phyloP scores from a whole-genome alignment of 768 basidiomycete genomes.

The Lactarius evosmus region DNA sequence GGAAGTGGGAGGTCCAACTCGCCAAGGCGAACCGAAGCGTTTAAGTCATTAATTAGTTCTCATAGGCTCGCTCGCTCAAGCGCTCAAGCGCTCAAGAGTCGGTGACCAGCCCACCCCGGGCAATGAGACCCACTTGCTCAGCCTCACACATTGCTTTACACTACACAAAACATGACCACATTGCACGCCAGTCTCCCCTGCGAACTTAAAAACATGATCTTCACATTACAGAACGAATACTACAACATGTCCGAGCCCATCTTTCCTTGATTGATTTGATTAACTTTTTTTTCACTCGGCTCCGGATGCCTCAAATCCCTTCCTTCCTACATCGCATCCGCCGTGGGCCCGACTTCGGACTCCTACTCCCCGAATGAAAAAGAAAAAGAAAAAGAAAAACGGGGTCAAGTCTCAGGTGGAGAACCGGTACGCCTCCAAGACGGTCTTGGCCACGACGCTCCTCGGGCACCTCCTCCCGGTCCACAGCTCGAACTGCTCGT shows the following conservation, averaged over 20 bases:
- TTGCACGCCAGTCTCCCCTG: not conserved
- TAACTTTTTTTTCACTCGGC: not conserved
- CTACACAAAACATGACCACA: not conserved
- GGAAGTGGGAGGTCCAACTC: not conserved
- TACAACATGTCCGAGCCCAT: not conserved
- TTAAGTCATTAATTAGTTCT: too few relatives aligned
- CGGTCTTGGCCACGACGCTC: conserved; percentile 43
- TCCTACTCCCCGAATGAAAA: not conserved
- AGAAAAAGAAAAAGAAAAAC: too few relatives aligned
- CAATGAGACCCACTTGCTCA: too few relatives aligned
- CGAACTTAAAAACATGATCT: not conserved
- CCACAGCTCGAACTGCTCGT: conserved; percentile 80
- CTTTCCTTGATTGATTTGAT: not conserved
- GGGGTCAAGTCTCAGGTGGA: conserved; percentile 8
- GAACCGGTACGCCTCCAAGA: conserved; percentile 45
- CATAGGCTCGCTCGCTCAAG: too few relatives aligned
- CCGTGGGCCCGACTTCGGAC: not conserved
- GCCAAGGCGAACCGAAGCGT: too few relatives aligned
- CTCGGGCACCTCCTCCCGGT: conserved; percentile 63
- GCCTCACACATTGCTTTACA: not conserved
- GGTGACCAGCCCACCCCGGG: too few relatives aligned
- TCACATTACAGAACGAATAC: not conserved
- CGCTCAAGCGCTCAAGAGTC: too few relatives aligned
- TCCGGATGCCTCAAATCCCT: not conserved
- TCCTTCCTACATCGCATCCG: not conserved